A percentile compares a stretch with the other conserved stretches of the same genome.
Evolutionary conservation across 1,139 yeast genomes (phyloP).

Genomic region (Blastobotrys malaysiensis): DNA sequence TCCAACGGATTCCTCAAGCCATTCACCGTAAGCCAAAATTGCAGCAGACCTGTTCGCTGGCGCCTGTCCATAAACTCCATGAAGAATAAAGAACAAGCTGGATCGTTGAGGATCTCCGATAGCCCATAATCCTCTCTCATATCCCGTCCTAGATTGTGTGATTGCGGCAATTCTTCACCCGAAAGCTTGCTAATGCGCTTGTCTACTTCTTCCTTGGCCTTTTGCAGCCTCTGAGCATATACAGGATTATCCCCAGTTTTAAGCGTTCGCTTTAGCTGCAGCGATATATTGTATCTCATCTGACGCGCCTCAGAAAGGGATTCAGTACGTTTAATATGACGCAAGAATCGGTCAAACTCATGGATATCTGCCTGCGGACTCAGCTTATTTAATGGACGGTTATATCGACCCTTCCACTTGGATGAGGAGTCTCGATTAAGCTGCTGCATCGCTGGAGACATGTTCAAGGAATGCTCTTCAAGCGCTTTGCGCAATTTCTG

Average conservation of each 20-base stretch:
- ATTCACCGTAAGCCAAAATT: slow-evolving; percentile 65
- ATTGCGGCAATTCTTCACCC: slow-evolving; percentile 11
- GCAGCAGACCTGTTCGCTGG: slow-evolving; percentile 42
- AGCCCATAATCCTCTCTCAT: slow-evolving; percentile 35
- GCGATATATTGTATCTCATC: slow-evolving; percentile 39
- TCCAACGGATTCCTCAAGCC: slow-evolving; percentile 69
- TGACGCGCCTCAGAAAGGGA: slow-evolving; percentile 41
- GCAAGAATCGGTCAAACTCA: slow-evolving; percentile 43
- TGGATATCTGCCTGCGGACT: slow-evolving; percentile 32
- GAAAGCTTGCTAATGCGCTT: slow-evolving; percentile 27
- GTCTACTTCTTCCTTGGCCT: slow-evolving; percentile 26
- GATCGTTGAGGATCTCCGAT: slow-evolving; percentile 41
- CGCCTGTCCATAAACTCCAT: slow-evolving; percentile 52
- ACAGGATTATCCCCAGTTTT: slow-evolving; percentile 19
- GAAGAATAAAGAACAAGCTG: slow-evolving; percentile 47
- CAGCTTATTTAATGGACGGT: slow-evolving; percentile 18
- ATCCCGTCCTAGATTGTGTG: slow-evolving; percentile 14
- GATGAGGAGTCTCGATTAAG: not conserved
- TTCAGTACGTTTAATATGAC: slow-evolving; percentile 33
- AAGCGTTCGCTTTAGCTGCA: slow-evolving; percentile 34
- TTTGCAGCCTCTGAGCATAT: slow-evolving; percentile 28
- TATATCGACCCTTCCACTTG: not conserved
- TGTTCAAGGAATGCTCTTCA: slow-evolving; percentile 50
- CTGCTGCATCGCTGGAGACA: not conserved
- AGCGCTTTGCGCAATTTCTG: slow-evolving; percentile 65